phyloP scores from a whole-genome alignment of 1,284 basidiomycete genomes.

The Laetiporus sulphureus region DNA sequence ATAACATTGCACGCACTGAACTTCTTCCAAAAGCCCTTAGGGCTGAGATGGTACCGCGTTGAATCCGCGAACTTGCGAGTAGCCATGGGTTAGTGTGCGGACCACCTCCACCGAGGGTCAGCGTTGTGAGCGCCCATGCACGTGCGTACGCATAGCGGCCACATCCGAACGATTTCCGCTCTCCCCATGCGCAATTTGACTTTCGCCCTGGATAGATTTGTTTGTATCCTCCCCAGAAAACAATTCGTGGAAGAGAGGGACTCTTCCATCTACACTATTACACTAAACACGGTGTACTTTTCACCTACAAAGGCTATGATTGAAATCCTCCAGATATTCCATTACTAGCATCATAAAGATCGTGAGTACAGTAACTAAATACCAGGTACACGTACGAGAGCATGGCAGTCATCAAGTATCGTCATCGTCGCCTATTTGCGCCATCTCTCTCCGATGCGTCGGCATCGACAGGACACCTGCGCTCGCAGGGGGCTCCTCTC shows the following conservation, averaged over 20 bases:
- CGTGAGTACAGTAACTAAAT: conserved; percentile 11
- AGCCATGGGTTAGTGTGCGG: conserved; percentile 50
- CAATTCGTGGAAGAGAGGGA: too few species aligned
- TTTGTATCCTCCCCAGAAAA: too few species aligned
- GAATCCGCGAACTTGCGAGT: conserved; percentile 73
- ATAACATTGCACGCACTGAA: conserved; percentile 57
- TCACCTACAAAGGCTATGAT: too few species aligned
- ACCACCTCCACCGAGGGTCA: too few species aligned
- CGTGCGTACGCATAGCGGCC: too few species aligned
- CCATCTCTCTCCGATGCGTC: conserved; percentile 40
- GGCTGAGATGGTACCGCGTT: conserved; percentile 81
- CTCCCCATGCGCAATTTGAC: too few species aligned
- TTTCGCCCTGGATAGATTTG: too few species aligned
- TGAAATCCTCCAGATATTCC: too few species aligned
- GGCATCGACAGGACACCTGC: conserved; percentile 24
- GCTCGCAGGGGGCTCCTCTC: conserved; percentile 42
- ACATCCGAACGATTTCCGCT: too few species aligned
- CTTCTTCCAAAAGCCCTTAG: conserved; percentile 92
- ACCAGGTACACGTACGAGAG: conserved; percentile 5
- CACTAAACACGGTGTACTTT: too few species aligned
- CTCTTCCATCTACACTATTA: too few species aligned
- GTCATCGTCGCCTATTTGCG: conserved; percentile 23
- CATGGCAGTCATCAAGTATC: conserved; percentile 3
- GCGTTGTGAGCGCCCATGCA: too few species aligned
- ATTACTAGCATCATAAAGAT: conserved; percentile 19